Base-by-base conservation (phyloP, 371 early-diverging fungal genomes). In the Mortierella polycephala region DNA sequence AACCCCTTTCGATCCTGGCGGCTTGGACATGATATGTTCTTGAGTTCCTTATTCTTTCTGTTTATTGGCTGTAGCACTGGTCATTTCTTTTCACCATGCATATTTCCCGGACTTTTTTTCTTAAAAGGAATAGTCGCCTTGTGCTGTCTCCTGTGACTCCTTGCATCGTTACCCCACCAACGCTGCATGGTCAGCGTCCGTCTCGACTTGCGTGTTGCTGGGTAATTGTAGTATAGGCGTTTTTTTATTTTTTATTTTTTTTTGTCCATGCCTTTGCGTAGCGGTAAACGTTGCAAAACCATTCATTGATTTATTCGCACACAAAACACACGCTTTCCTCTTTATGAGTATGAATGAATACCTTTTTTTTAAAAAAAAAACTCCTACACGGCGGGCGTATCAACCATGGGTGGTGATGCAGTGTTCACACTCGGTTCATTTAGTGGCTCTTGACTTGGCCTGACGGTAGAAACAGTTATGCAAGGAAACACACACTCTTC, bases 131-230 rank as follows among this genome's bases (percentile, higher is more conserved):
- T 46, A 16, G 18, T 50, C 20, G 18, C 18, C 21, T 37, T 30
- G 60, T 39, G 60, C 21, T 51, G 20, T 52, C 41, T 61, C 52
- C 52, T 40, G 18, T 2, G 41, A 52, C 62, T 52, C 62, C 62
- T 61, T 61, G 42, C 62, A 50, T 51, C 2, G 50, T 50, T 5
- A 5, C 51, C 50, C 23, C 42, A 37, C 40, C 53, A 21, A 39
- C n/a, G 6, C 20, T 14, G 9, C 39, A 20, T 61, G 51, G 11
- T n/a, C 47, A 30, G 45, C 49, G 39, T 16, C 30, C 21, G 45
- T n/a, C 14, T 39, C 10, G 12, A 30, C 12, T 8, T 23, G 54
- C 39, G 21, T 20, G 23, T 54, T 54, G 37, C 39, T 54, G 54
- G 37, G 23, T 6, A 7, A 30, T 54, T 54, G 54, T 7, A 12